These are phyloP conservation scores for Blastomyces emzantsi DNA, from an alignment of 2,329 filamentous ascomycete genomes.

Conservation along the genomic window DNA sequence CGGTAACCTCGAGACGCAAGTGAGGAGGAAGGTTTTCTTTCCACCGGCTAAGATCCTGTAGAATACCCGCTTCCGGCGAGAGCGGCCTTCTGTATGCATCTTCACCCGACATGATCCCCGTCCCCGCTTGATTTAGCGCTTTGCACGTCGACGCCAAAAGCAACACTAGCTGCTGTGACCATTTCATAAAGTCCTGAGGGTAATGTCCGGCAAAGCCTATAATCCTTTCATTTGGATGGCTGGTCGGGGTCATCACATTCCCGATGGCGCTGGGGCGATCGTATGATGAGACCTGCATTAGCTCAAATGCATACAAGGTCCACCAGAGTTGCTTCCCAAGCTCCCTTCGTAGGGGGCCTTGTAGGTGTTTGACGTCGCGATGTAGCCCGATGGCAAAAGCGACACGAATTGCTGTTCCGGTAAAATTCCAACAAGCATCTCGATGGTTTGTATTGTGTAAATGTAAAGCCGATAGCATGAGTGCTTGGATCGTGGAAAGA, in stretches of 20 bases:
- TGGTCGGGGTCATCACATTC: neutral
- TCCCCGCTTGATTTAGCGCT: conserved; percentile 2
- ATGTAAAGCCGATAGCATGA: conserved; percentile 5
- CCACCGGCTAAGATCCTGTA: neutral
- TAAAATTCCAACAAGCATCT: conserved; percentile 2
- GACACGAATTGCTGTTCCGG: neutral
- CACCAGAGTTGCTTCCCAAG: conserved; percentile 4
- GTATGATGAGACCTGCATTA: conserved; percentile 3
- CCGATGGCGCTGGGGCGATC: conserved; percentile 3
- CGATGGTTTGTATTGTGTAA: conserved; percentile 5
- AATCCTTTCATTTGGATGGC: conserved; percentile 4
- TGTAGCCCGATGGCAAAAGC: conserved; percentile 1
- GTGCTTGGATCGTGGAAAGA: neutral
- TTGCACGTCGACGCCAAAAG: conserved; percentile 3
- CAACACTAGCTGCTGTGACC: conserved; percentile 1
- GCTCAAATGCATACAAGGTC: conserved; percentile 1
- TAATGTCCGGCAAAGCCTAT: conserved; percentile 4
- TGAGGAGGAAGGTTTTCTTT: neutral
- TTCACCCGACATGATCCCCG: conserved; percentile 3
- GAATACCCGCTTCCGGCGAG: neutral
- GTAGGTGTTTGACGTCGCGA: conserved; percentile 4
- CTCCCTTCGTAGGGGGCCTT: conserved; percentile 1
- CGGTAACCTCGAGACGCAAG: conserved; percentile 1
- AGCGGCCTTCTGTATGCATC: conserved; percentile 3
- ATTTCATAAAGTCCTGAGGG: conserved; percentile 4